Percentiles rank a stretch among this genome's conserved stretches.
phyloP scores from a whole-genome alignment of 2,329 filamentous ascomycete genomes.

The Talaromyces sp. region DNA sequence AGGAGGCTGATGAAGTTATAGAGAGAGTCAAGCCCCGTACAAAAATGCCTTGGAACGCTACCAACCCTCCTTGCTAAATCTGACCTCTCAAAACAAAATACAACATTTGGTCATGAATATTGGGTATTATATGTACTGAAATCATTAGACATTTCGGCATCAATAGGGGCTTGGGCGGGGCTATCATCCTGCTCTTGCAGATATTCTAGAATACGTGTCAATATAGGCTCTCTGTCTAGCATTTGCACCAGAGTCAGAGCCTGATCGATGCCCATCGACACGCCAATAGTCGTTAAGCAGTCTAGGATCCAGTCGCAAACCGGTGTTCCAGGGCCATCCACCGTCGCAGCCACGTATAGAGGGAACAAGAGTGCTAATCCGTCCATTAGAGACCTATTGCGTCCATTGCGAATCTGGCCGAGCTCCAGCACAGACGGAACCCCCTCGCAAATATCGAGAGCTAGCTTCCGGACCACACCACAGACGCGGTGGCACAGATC shows the following conservation, averaged over 20 bases:
- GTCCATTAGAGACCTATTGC: slow-evolving; percentile 23
- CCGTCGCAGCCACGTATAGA: slow-evolving; percentile 31
- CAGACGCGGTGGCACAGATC: slow-evolving; percentile 27
- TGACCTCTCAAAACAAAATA: neutral
- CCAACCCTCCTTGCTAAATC: neutral
- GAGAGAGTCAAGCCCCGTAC: neutral
- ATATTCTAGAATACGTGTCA: neutral
- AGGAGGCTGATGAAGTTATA: neutral
- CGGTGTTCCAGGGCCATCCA: slow-evolving; percentile 23
- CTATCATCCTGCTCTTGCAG: neutral
- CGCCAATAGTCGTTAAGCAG: slow-evolving; percentile 29
- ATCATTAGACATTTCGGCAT: neutral
- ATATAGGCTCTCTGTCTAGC: slow-evolving; percentile 14
- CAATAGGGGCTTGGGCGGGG: neutral
- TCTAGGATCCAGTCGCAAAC: slow-evolving; percentile 29
- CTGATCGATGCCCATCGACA: slow-evolving; percentile 34
- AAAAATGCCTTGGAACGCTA: neutral
- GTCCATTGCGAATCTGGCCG: slow-evolving; percentile 14
- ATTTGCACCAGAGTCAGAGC: slow-evolving; percentile 32
- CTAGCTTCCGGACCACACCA: slow-evolving; percentile 23
- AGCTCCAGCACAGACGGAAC: slow-evolving; percentile 32
- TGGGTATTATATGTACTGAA: neutral
- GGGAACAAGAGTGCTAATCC: slow-evolving; percentile 35
- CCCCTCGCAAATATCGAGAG: slow-evolving; percentile 33
- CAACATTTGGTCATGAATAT: neutral